A percentile compares a stretch with the other conserved stretches of the same genome.
Conservation (phyloP, 805 yeast species). For the Wickerhamiella kurtzmanii region DNA sequence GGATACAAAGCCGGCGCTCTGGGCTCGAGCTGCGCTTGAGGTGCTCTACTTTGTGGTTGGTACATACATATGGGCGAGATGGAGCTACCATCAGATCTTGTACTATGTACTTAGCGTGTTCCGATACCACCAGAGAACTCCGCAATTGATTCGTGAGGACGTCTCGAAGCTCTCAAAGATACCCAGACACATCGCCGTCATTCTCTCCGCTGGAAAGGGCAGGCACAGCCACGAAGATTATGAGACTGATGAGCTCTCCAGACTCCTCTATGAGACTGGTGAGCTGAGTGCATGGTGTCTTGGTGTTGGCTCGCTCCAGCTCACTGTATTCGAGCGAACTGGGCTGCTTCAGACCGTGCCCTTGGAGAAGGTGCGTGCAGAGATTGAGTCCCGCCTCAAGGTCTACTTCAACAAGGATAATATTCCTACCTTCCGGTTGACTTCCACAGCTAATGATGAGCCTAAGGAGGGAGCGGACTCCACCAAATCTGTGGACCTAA, state of each 20-base stretch:
- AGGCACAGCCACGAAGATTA: constrained; percentile 74
- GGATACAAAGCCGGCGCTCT: neutral
- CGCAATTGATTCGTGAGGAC: constrained; percentile 76
- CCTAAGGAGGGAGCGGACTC: constrained; percentile 5
- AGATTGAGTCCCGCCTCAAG: constrained; percentile 45
- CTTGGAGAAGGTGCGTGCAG: constrained; percentile 34
- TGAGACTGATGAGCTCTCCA: constrained; percentile 64
- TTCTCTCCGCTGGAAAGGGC: constrained; percentile 35
- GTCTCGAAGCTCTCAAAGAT: constrained; percentile 57
- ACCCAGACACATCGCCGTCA: constrained; percentile 63
- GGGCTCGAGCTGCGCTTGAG: neutral
- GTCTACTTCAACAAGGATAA: constrained; percentile 59
- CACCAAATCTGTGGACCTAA: constrained; percentile 26
- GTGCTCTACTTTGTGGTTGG: neutral
- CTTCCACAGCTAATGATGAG: neutral
- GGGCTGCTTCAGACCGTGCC: constrained; percentile 43
- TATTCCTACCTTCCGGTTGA: constrained; percentile 41
- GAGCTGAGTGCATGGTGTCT: constrained; percentile 78
- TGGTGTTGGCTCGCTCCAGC: constrained; percentile 67
- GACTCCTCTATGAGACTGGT: constrained; percentile 36
- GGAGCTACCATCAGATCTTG: constrained; percentile 10
- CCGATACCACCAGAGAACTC: constrained; percentile 34
- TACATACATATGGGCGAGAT: neutral
- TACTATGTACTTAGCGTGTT: constrained; percentile 15
- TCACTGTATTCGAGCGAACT: constrained; percentile 66